Evolutionary conservation across 2,329 filamentous ascomycete species (phyloP).

Genomic region (Monosporascus sp.): DNA sequence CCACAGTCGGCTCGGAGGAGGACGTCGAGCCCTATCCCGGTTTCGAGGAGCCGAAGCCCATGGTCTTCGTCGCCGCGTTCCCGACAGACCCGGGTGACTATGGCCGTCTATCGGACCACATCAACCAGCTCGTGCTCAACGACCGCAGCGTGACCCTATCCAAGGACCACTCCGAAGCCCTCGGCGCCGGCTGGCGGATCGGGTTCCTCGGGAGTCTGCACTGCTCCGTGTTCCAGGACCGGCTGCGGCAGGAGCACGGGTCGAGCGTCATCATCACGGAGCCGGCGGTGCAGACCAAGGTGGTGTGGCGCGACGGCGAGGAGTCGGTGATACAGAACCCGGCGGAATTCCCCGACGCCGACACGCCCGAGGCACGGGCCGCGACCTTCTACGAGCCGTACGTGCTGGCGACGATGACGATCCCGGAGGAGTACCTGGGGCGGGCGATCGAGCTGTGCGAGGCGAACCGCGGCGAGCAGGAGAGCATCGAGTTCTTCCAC

Average conservation of each 20-base stretch:
- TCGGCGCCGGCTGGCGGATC: conserved; percentile 89
- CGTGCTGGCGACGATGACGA: conserved; percentile 72
- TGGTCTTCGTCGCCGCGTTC: conserved; percentile 98
- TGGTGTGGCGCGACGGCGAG: conserved; percentile 71
- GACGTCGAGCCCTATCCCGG: conserved; percentile 77
- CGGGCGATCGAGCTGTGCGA: conserved; percentile 95
- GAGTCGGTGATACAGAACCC: conserved; percentile 81
- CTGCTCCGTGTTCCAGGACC: conserved; percentile 98
- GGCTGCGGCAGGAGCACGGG: conserved; percentile 88
- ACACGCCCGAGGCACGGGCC: conserved; percentile 40
- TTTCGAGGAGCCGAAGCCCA: conserved; percentile 95
- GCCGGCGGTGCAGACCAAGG: conserved; percentile 86
- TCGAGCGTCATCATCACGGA: conserved; percentile 95
- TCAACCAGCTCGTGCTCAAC: conserved; percentile 88
- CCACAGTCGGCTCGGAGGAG: conserved; percentile 70
- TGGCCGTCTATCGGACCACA: conserved; percentile 83
- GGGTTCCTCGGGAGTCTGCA: conserved; percentile 96
- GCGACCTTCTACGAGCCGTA: conserved; percentile 47
- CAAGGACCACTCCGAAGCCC: conserved; percentile 89
- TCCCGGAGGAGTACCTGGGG: conserved; percentile 90
- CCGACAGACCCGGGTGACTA: conserved; percentile 89
- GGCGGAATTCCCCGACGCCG: conserved; percentile 73
- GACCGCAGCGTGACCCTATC: conserved; percentile 90
- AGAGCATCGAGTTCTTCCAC: conserved; percentile 86
- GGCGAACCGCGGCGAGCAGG: conserved; percentile 78